Base-by-base conservation (phyloP, 768 basidiomycete genomes). In the Tulasnella sp. region DNA sequence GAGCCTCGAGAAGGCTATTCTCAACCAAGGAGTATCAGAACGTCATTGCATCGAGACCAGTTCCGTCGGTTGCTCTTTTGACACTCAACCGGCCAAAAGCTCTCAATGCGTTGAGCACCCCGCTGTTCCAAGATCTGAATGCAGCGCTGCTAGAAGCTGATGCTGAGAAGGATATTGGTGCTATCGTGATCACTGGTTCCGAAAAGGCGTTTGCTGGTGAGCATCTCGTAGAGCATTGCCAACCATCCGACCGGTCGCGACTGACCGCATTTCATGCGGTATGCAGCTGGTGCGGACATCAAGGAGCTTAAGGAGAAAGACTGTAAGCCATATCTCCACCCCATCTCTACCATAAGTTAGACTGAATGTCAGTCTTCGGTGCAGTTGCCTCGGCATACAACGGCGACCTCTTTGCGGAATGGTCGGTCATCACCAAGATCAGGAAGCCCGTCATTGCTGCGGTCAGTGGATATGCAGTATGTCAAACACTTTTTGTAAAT, bases 51-150 rank as follows among this genome's bases (percentile, higher is more conserved):
- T 67, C 74, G 35, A 62, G 65, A 80, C 79, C 72, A 75, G 78
- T 26, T 78, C 81, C 19, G 76, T 84, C 72, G 80, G 80, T 81
- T 37, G 74, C 78, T 12, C 87, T 95, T 77, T 87, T 96, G 77
- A 92, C 90, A 16, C 84, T 96, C 77, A 94, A 96, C 81, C 86
- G 94, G 59, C 94, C 94, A 32, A 94, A 94, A 76, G 90, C 90
- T 19, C 82, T 95, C 73, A 98, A 97, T 78, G 95, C 97, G 3
- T 84, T 99, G 73, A 89, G 85, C 76, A 86, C 87, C 29, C 88
- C 90, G 6, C 84, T 98, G 72, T 90, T 84, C 74, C 74, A 76
- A 14, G 79, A 81, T 75, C 76, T 84, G 35, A 83, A 83, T 74
- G 76, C 73, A 1, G 82, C 82, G 69, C 78, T 84, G 35, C 76